Base-by-base conservation (phyloP, 2,329 filamentous ascomycete species). In the Aspergillus melleus region DNA sequence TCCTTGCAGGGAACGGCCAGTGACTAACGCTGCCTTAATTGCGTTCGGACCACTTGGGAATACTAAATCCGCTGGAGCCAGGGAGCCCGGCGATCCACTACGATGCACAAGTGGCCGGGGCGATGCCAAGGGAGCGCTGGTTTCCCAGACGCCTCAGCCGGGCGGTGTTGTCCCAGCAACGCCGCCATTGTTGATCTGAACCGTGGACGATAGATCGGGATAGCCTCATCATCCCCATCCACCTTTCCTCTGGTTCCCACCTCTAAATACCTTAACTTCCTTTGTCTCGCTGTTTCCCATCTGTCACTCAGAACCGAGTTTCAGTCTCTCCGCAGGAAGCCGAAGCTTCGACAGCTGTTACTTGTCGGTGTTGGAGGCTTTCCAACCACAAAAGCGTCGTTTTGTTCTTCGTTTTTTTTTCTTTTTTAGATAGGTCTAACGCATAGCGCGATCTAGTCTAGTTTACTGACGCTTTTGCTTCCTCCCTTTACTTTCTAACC, bases 121-220 rank as follows among this genome's bases (percentile, higher is more conserved):
- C 57, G 60, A 64, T 67, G 60, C 66, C 61, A 61, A 64, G 65
- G 67, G 61, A 64, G 60, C 63, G 61, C 59, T 71, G 65, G 71
- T 70, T 72, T 70, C 67, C 70, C 65, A 63, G 68, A 70, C 71
- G 70, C 69, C 67, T 68, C 61, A 60, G 52, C 61, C 52, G 57
- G 60, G 60, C 56, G 19, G 46, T 62, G 74, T 76, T 75, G 73
- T 73, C 69, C 69, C 72, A 74, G 70, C 73, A 76, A 76, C 74
- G 52, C 26, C 61, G 51, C 65, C 64, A 72, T 76, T 76, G 74
- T 76, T 76, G 74, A 76, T 72, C 68, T 66, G 70, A 70, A 71
- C 68, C 72, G 65, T 71, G 70, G 68, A 61, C 63, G 66, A 61
- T 67, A 70, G 70, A 72, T 73, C 70, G 65, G 59, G 67, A 70